Percentiles rank a stretch among this genome's conserved stretches.
phyloP scores from a whole-genome alignment of 2,329 filamentous ascomycete species.

The Ceratocystis lukuohia region DNA sequence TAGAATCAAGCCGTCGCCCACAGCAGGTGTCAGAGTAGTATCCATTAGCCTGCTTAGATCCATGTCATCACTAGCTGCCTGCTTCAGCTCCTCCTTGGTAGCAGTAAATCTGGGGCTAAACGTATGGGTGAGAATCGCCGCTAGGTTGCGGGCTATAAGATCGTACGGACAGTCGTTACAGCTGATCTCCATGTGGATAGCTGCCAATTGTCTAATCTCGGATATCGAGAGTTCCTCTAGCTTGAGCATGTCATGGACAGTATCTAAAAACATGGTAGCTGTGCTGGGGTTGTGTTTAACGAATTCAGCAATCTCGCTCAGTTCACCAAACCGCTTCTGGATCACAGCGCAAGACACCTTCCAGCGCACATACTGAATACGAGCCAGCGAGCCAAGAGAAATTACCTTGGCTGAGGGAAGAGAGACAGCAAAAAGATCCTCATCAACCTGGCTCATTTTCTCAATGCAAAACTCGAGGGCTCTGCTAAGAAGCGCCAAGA shows the following conservation, averaged over 20 bases:
- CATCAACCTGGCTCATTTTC: conserved; percentile 1
- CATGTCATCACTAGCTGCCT: conserved; percentile 6
- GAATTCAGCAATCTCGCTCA: neutral
- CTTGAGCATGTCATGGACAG: conserved; percentile 11
- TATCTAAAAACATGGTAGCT: conserved; percentile 11
- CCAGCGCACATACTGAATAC: conserved; percentile 18
- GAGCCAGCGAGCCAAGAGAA: conserved; percentile 12
- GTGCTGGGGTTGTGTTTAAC: conserved; percentile 14
- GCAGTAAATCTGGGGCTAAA: conserved; percentile 14
- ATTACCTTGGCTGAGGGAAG: conserved; percentile 8
- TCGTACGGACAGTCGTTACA: conserved; percentile 16
- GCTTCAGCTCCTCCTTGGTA: conserved; percentile 4
- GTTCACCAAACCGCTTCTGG: conserved; percentile 1
- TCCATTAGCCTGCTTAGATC: conserved; percentile 12
- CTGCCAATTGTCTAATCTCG: conserved; percentile 11
- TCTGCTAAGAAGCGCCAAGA: conserved; percentile 12
- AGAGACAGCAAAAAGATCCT: conserved; percentile 3
- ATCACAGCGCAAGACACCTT: conserved; percentile 9
- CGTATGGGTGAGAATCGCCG: conserved; percentile 14
- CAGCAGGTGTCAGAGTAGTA: conserved; percentile 12
- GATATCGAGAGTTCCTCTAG: conserved; percentile 10
- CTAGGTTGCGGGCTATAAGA: conserved; percentile 15
- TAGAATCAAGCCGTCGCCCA: conserved; percentile 13
- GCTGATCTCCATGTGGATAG: conserved; percentile 1
- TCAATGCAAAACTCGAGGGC: conserved; percentile 15